Percentiles rank a stretch among this genome's conserved stretches.
Conservation (phyloP, 1,284 basidiomycete species). For the Sporisorium scitamineum region DNA sequence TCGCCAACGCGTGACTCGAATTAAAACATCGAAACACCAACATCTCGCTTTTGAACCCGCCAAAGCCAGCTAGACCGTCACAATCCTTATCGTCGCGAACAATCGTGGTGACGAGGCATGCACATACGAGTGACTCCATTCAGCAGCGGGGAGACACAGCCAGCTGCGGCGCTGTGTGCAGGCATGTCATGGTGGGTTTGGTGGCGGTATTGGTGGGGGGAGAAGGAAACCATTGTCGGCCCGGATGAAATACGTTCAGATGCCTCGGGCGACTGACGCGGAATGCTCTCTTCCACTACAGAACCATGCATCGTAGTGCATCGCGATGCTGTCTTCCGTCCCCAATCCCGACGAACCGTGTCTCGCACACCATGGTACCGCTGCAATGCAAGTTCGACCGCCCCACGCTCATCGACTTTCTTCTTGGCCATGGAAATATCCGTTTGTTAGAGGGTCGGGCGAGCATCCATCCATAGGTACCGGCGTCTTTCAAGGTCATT, state of each 20-base stretch:
- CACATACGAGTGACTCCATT: background rate
- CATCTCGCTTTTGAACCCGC: background rate
- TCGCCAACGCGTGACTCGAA: conserved; percentile 4
- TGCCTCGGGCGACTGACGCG: background rate
- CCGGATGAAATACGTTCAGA: conserved; percentile 1
- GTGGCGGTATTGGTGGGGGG: background rate
- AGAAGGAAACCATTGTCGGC: background rate
- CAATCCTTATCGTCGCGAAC: background rate
- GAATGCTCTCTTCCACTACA: background rate
- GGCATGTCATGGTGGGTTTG: background rate
- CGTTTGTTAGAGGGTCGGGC: background rate
- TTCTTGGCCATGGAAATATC: background rate
- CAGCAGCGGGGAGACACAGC: background rate
- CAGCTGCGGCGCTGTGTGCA: background rate
- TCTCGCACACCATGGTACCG: background rate
- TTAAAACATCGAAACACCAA: background rate
- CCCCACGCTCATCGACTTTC: conserved; percentile 8
- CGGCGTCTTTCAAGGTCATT: conserved; percentile 5
- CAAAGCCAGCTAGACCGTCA: background rate
- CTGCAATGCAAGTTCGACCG: conserved; percentile 9
- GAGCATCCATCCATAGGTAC: background rate
- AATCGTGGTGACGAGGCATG: background rate
- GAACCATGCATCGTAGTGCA: background rate
- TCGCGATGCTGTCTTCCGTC: conserved; percentile 10
- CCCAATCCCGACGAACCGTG: background rate